Conservation (phyloP, 2,329 filamentous ascomycete species). For the Harringtonia aguacate region DNA sequence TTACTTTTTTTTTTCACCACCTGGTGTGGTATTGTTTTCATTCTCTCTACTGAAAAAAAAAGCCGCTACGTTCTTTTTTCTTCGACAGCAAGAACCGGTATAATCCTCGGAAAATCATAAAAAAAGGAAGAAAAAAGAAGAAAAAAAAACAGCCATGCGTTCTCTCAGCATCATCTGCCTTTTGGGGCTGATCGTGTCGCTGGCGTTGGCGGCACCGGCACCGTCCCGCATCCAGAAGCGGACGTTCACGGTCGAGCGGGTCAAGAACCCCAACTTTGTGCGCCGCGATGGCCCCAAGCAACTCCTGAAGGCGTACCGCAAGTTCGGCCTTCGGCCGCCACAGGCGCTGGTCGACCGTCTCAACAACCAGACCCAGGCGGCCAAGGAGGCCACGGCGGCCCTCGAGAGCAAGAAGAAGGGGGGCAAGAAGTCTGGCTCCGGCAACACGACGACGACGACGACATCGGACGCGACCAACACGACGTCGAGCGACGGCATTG, state of each 20-base stretch:
- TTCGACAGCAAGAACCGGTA: too few relatives aligned
- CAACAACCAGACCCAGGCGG: conserved; percentile 14
- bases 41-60: background rate
- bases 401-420: background rate
- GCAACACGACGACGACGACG: background rate
- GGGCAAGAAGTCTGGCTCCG: too few relatives aligned
- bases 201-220: conserved; percentile 32
- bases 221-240: conserved; percentile 34
- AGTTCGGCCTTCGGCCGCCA: conserved; percentile 49
- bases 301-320: conserved; percentile 55
- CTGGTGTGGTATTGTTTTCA: conserved; percentile 14
- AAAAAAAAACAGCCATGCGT: too few relatives aligned
- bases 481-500: conserved; percentile 35
- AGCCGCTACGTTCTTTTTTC: conserved; percentile 1
- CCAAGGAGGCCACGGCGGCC: conserved; percentile 2
- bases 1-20: conserved; percentile 11
- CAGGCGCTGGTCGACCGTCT: conserved; percentile 28
- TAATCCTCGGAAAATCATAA: too few relatives aligned
- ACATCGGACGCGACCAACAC: background rate
- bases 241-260: conserved; percentile 51
- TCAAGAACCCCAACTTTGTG: conserved; percentile 42
- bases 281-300: conserved; percentile 46
- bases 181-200: conserved; percentile 34
- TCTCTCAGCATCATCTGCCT: conserved; percentile 22
- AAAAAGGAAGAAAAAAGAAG: too few relatives aligned